phyloP scores from a whole-genome alignment of 2,329 filamentous ascomycete species.

The Arthrobotrys sphaeroides region DNA sequence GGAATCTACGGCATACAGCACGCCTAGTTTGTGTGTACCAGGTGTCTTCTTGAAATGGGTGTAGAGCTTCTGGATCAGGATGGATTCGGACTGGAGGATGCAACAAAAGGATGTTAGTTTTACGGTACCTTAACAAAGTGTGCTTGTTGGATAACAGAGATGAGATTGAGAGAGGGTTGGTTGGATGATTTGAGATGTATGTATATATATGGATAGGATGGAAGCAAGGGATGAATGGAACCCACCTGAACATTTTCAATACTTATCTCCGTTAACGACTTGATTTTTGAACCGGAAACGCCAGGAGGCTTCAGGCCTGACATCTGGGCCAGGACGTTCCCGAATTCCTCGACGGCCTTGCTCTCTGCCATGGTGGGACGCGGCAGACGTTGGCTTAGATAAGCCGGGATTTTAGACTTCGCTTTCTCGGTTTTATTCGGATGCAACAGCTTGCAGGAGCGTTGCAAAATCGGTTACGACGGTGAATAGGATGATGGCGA shows the following conservation, averaged over 20 bases:
- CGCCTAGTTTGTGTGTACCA: conserved; percentile 94
- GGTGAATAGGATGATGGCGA: conserved; percentile 1
- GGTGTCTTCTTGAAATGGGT: conserved; percentile 97
- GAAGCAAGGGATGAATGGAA: conserved; percentile 51
- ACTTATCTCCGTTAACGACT: conserved; percentile 84
- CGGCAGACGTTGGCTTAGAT: conserved; percentile 14
- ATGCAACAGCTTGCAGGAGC: conserved; percentile 21
- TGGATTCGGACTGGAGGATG: conserved; percentile 80
- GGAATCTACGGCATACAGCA: conserved; percentile 99
- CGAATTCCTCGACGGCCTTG: conserved; percentile 52
- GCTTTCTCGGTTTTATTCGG: conserved; percentile 4
- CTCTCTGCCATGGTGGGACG: conserved; percentile 48
- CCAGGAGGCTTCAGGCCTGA: conserved; percentile 89
- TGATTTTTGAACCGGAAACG: conserved; percentile 91
- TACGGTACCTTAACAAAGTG: conserved; percentile 36
- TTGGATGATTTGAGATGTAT: not conserved
- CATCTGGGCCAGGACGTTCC: conserved; percentile 65
- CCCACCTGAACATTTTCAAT: conserved; percentile 89
- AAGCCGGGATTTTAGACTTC: conserved; percentile 8
- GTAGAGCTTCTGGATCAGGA: conserved; percentile 94
- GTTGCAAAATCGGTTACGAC: conserved; percentile 46
- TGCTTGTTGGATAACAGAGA: not conserved
- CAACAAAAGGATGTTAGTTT: conserved; percentile 57
- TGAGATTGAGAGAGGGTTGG: not conserved
- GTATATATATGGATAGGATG: conserved; percentile 54